These are phyloP conservation scores for Stephania cephalantha DNA, from an alignment of 164 flowering plant genomes.

Conservation along the genomic window DNA sequence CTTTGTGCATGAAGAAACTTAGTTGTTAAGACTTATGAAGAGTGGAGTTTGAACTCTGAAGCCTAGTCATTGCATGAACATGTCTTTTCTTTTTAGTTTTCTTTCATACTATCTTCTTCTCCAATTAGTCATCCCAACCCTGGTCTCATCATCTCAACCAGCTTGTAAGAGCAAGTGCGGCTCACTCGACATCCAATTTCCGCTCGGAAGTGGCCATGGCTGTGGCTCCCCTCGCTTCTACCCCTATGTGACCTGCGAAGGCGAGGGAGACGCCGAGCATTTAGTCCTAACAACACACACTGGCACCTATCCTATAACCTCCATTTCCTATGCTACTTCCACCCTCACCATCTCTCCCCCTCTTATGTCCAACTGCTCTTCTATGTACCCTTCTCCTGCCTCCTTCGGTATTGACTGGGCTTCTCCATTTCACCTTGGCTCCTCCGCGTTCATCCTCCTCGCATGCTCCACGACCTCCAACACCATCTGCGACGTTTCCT, in stretches of 20 bases:
- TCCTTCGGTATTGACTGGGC: slow-evolving; percentile 53
- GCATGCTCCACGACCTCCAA: slow-evolving; percentile 33
- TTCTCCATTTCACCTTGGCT: slow-evolving; percentile 42
- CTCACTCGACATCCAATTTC: slow-evolving; percentile 32
- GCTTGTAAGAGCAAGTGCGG: slow-evolving; percentile 36
- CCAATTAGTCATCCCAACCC: background rate
- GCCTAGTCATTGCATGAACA: background rate
- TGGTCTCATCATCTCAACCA: background rate
- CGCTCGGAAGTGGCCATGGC: slow-evolving; percentile 43
- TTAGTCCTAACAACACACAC: slow-evolving; percentile 48
- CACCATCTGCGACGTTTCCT: slow-evolving; percentile 35
- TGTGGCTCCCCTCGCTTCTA: slow-evolving; percentile 53
- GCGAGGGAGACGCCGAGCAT: slow-evolving; percentile 23
- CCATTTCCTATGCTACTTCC: slow-evolving; percentile 38
- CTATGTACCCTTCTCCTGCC: slow-evolving; percentile 37
- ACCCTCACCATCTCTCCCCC: slow-evolving; percentile 39
- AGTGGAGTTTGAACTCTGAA: background rate
- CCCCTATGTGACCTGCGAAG: slow-evolving; percentile 34
- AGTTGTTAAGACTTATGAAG: background rate
- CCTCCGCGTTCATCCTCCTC: slow-evolving; percentile 40
- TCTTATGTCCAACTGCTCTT: slow-evolving; percentile 44
- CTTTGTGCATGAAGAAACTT: background rate
- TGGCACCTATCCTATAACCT: slow-evolving; percentile 42
- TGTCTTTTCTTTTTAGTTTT: background rate
- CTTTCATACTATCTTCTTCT: background rate